Evolutionary conservation across 179 eudicot genomes (phyloP).

Genomic region (Amaranthus tricolor): DNA sequence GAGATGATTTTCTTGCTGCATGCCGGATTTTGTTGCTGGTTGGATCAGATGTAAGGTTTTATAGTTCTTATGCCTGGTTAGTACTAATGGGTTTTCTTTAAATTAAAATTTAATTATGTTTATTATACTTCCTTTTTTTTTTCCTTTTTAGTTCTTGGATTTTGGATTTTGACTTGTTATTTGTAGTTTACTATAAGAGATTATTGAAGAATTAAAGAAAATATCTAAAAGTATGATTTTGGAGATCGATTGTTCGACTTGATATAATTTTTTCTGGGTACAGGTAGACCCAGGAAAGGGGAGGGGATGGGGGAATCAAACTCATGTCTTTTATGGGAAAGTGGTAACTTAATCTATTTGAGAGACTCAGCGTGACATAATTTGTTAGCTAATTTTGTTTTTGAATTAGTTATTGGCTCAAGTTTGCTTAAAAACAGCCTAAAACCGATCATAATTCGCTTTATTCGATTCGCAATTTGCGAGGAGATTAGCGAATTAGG

Average conservation of each 20-base stretch:
- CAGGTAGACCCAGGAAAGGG: too few relatives aligned
- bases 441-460: too few relatives aligned
- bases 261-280: too few relatives aligned
- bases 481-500: too few relatives aligned
- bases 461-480: too few relatives aligned
- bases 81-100: constrained; percentile 10
- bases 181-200: background rate
- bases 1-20: constrained; percentile 7
- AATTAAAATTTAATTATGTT: background rate
- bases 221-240: background rate
- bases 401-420: background rate
- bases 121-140: background rate
- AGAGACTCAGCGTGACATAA: background rate
- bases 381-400: too few relatives aligned
- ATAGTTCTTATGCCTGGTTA: constrained; percentile 9
- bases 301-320: too few relatives aligned
- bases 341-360: too few relatives aligned
- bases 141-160: background rate
- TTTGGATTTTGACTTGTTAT: background rate
- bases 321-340: too few relatives aligned
- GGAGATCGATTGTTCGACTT: background rate
- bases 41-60: constrained; percentile 19
- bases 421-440: background rate
- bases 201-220: background rate
- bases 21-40: background rate